Conservation (phyloP, 2,329 filamentous ascomycete genomes). For the Neurospora sp. region DNA sequence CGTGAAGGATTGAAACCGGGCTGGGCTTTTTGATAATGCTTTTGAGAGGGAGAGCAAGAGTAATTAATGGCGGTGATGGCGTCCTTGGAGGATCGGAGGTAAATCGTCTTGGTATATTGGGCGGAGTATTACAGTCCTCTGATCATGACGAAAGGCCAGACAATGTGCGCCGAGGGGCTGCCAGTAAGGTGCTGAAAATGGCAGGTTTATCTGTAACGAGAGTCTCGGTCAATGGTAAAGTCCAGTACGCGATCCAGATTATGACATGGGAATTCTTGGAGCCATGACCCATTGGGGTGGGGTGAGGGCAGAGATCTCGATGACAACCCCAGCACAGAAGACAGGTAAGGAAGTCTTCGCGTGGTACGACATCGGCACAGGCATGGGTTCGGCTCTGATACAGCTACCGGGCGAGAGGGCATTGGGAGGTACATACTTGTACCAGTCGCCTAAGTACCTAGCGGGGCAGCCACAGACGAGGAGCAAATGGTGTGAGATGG, state of each 20-base stretch:
- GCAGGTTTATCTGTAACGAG: conserved; percentile 6
- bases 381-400: conserved; percentile 4
- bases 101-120: not conserved
- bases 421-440: conserved; percentile 8
- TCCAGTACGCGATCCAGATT: conserved; percentile 11
- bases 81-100: not conserved
- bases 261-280: conserved; percentile 17
- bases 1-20: not conserved
- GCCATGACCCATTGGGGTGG: conserved; percentile 12
- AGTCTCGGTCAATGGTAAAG: conserved; percentile 15
- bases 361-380: conserved; percentile 15
- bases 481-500: not conserved
- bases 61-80: not conserved
- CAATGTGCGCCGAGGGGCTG: not conserved
- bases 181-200: not conserved
- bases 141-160: not conserved
- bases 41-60: not conserved
- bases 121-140: not conserved
- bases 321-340: conserved; percentile 16
- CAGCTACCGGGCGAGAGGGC: conserved; percentile 9
- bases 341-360: conserved; percentile 7
- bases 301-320: conserved; percentile 17
- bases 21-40: not conserved
- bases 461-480: conserved; percentile 1
- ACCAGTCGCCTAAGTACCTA: conserved; percentile 2